phyloP scores from a whole-genome alignment of 2,329 filamentous ascomycete genomes.

The Epichloe festucae region DNA sequence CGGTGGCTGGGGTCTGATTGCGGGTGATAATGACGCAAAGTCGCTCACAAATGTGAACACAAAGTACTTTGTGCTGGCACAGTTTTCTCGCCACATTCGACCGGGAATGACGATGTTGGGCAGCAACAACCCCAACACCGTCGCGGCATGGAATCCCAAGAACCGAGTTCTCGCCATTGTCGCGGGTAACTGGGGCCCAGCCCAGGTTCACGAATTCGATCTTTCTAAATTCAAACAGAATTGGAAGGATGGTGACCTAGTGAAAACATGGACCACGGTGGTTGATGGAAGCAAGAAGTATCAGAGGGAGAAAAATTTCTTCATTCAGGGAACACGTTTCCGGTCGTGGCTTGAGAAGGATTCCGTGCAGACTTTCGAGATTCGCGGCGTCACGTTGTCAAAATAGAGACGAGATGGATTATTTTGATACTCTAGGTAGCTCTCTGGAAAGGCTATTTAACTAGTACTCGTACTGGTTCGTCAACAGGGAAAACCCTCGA shows the following conservation, averaged over 20 bases:
- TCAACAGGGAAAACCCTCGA: too few species aligned
- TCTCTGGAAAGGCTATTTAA: too few species aligned
- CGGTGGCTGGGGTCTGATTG: constrained; percentile 27
- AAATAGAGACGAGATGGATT: too few species aligned
- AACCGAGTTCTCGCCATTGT: constrained; percentile 24
- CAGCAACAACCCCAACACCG: constrained; percentile 20
- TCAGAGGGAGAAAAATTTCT: neutral
- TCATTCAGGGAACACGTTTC: neutral
- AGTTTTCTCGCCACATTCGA: constrained; percentile 28
- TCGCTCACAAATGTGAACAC: constrained; percentile 18
- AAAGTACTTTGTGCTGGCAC: constrained; percentile 30
- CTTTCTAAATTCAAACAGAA: constrained; percentile 18
- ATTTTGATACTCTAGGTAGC: too few species aligned
- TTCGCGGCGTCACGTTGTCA: neutral
- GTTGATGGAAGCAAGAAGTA: neutral
- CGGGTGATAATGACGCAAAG: constrained; percentile 23
- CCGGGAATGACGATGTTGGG: constrained; percentile 27
- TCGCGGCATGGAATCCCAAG: constrained; percentile 25
- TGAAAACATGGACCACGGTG: neutral
- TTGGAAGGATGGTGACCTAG: neutral
- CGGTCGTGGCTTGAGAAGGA: neutral
- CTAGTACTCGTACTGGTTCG: too few species aligned
- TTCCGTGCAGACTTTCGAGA: constrained; percentile 5
- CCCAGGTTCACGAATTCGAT: constrained; percentile 27
- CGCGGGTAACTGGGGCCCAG: constrained; percentile 24